Base-by-base conservation (phyloP, 306 rosid genomes). In the Lathyrus aphaca region DNA sequence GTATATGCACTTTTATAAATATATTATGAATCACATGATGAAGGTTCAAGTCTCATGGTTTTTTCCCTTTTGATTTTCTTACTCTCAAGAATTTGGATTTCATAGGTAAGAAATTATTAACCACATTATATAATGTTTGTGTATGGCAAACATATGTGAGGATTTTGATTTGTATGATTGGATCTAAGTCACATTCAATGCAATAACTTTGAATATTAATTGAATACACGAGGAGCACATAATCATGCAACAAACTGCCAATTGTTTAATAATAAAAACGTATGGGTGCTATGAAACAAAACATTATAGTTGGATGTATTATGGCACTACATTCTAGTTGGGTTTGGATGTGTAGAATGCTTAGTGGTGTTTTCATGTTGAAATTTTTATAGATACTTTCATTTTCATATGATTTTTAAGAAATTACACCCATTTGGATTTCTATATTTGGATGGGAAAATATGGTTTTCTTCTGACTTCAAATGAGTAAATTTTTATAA, bases 141-240 rank as follows among this genome's bases (percentile, higher is more conserved):
- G 6, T 30, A 23, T 64, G 61, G 53, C 38, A 68, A 63, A 16
- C 49, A 55, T 54, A 29, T 9, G 32, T 57, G 14, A 32, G 29
- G 68, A 57, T 46, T 71, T 8, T 57, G 19, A 77, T 77, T 77
- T 66, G 68, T 25, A 38, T 55, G 68, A 71, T 71, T 71, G 55
- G 68, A 79, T 80, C 73, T 61, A 79, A 68, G 71, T 82, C 86
- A 74, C 76, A 73, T 64, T 77, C 46, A 27, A 10, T 2, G 5
- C 42, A 49, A 13, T 42, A 32, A 63, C 72, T 27, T 62, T 10
- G 37, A 70, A 62, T 77, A 69, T 70, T 66, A 19, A 63, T 70
- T 66, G 17, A 70, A 70, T 54, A 53, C 38, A 56, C 51, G 74
- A 64, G 65, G 43, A 64, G 55, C 68, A 43, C 55, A 77, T 65